Conservation (phyloP, 257 asterid species). For the Thymus mandschuricus region DNA sequence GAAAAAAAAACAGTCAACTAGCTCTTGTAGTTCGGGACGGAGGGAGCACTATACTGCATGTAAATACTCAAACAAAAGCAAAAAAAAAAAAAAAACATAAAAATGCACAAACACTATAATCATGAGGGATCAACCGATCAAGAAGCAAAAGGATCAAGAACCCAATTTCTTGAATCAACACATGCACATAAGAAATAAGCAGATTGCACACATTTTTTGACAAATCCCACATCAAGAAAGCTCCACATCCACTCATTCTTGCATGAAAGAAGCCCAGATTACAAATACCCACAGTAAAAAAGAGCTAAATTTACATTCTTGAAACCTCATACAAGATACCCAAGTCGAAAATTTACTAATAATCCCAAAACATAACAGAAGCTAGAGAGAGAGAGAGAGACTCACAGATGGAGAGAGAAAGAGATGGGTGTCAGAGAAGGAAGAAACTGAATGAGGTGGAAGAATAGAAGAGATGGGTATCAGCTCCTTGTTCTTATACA, state of each 20-base stretch:
- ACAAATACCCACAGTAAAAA: slow-evolving; percentile 29
- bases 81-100: background rate
- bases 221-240: slow-evolving; percentile 47
- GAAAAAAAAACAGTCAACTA: no score
- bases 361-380: slow-evolving; percentile 7
- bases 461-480: slow-evolving; percentile 52
- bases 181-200: slow-evolving; percentile 46
- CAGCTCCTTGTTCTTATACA: slow-evolving; percentile 38
- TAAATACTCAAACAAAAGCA: slow-evolving; percentile 29
- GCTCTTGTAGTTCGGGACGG: no score
- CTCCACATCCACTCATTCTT: slow-evolving; percentile 28
- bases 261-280: slow-evolving; percentile 39
- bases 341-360: slow-evolving; percentile 17
- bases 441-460: slow-evolving; percentile 52
- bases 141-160: slow-evolving; percentile 40
- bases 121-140: slow-evolving; percentile 41
- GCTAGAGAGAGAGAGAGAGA: slow-evolving; percentile 32
- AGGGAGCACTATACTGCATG: slow-evolving; percentile 30
- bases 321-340: slow-evolving; percentile 19
- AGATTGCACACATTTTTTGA: slow-evolving; percentile 39
- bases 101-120: background rate
- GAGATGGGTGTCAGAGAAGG: slow-evolving; percentile 55
- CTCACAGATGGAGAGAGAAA: slow-evolving; percentile 55
- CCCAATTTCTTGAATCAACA: slow-evolving; percentile 40
- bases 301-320: slow-evolving; percentile 39